These are phyloP conservation scores for Flaveria ramosissima DNA, from an alignment of 129 eudicot species.

Conservation along the genomic window DNA sequence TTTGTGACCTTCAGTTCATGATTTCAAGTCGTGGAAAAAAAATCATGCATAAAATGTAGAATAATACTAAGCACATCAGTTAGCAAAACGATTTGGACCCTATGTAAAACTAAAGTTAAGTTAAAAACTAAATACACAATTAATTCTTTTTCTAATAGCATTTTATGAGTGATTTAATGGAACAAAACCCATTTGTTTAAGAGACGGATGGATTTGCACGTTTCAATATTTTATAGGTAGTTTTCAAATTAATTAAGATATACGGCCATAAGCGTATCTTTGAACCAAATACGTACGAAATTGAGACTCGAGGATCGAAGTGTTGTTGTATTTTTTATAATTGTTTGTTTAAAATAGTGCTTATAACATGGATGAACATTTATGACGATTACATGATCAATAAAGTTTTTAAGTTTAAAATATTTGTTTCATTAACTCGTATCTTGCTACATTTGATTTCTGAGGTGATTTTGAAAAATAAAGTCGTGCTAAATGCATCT, in stretches of 20 bases:
- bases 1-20: no score
- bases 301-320: constrained; percentile 4
- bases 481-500: no score
- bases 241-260: neutral
- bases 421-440: neutral
- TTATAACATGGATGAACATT: constrained; percentile 11
- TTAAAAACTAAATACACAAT: no score
- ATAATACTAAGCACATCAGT: no score
- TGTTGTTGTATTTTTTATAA: neutral
- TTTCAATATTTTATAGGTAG: neutral
- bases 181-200: constrained; percentile 29
- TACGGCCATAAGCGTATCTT: neutral
- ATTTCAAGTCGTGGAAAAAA: no score
- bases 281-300: constrained; percentile 18
- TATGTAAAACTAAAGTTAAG: no score
- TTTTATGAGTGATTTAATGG: neutral
- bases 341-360: neutral
- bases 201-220: constrained; percentile 31
- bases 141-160: no score
- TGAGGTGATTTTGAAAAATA: neutral
- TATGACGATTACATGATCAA: neutral
- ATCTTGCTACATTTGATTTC: neutral
- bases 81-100: no score
- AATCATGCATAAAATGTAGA: no score
- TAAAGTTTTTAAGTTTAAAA: neutral